phyloP scores from a whole-genome alignment of 495 filamentous ascomycete genomes.

The Lasiosphaeria miniovina region DNA sequence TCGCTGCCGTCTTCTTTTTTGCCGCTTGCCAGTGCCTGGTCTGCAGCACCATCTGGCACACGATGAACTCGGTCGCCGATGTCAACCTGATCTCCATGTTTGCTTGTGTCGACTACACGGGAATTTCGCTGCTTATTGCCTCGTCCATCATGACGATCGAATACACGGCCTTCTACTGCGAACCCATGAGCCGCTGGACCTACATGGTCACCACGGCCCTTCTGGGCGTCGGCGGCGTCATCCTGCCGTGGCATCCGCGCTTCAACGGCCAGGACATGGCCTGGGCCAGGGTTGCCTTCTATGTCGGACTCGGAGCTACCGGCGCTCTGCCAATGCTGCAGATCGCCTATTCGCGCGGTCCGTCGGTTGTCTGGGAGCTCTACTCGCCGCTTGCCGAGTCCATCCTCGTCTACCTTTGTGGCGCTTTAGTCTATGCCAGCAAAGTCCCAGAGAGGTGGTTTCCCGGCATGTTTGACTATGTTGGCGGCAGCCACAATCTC shows the following conservation, averaged over 20 bases:
- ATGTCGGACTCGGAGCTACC: conserved; percentile 80
- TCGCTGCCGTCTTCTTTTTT: conserved; percentile 94
- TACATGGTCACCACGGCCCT: conserved; percentile 81
- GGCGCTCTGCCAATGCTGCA: conserved; percentile 88
- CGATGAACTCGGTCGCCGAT: conserved; percentile 92
- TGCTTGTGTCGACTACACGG: conserved; percentile 97
- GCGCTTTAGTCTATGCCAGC: conserved; percentile 86
- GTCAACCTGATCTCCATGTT: conserved; percentile 89
- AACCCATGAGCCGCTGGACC: conserved; percentile 78
- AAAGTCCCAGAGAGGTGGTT: conserved; percentile 91
- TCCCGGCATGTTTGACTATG: conserved; percentile 89
- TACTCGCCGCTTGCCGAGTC: conserved; percentile 88
- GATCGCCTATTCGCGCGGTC: conserved; percentile 71
- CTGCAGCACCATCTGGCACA: conserved; percentile 96
- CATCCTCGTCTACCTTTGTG: conserved; percentile 77
- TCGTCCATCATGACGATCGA: conserved; percentile 98
- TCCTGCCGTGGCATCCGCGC: conserved; percentile 92
- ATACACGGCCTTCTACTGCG: conserved; percentile 98
- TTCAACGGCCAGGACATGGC: conserved; percentile 93
- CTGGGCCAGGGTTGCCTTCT: conserved; percentile 90
- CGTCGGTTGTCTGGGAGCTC: conserved; percentile 72
- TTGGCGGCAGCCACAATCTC: conserved; percentile 92
- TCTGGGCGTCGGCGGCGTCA: conserved; percentile 82
- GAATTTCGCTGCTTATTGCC: conserved; percentile 93
- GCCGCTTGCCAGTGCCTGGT: conserved; percentile 93